Conservation (phyloP, 257 asterid species). For the Primulina huaijiensis region DNA sequence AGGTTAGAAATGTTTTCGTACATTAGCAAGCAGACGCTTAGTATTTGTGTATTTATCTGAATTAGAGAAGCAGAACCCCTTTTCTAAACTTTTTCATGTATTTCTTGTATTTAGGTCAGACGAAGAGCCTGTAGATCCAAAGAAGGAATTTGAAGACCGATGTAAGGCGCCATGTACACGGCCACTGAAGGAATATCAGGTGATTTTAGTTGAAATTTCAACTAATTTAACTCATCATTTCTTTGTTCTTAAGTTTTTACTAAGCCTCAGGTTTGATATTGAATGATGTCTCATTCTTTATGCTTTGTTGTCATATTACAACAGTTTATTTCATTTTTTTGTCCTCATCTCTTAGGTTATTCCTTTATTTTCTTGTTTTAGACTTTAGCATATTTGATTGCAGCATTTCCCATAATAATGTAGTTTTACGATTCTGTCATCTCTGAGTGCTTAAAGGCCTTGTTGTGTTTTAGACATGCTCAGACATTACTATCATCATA, state of each 20-base stretch:
- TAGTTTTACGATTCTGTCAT: background rate
- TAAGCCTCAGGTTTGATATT: constrained; percentile 13
- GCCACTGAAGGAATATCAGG: constrained; percentile 75
- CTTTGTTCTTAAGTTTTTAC: background rate
- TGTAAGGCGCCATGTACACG: constrained; percentile 83
- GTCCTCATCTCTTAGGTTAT: background rate
- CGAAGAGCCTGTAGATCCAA: constrained; percentile 81
- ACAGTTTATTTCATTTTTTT: background rate
- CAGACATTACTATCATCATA: background rate
- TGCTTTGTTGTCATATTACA: background rate
- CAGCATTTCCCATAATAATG: background rate
- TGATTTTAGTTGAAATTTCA: constrained; percentile 19
- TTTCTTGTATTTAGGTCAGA: constrained; percentile 54
- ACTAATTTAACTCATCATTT: background rate
- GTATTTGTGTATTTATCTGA: constrained; percentile 1
- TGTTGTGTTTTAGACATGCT: background rate
- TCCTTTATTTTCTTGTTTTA: background rate
- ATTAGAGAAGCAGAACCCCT: constrained; percentile 3
- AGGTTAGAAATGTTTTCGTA: background rate
- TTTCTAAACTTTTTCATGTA: background rate
- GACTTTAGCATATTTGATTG: background rate
- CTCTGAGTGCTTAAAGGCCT: background rate
- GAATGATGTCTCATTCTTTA: background rate
- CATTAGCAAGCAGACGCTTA: background rate
- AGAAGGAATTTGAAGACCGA: constrained; percentile 63